These are phyloP conservation scores for Picea mariana DNA, from an alignment of 83 land plant genomes.

Conservation along the genomic window DNA sequence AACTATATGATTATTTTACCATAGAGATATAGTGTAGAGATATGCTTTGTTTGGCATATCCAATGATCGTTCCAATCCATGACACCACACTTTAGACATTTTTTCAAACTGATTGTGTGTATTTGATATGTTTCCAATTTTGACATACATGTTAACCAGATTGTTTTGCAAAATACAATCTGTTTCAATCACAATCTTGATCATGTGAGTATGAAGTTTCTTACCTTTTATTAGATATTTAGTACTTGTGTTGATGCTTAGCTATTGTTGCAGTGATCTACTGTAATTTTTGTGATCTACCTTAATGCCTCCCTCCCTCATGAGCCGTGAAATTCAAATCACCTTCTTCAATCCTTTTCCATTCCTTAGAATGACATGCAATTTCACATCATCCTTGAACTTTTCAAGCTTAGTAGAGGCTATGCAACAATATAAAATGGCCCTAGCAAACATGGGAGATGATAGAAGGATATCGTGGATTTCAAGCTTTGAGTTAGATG, in stretches of 20 bases:
- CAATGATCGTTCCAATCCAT: conserved; percentile 60
- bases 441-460: conserved; percentile 98
- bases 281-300: too few species aligned
- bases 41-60: conserved; percentile 20
- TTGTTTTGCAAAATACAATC: conserved; percentile 28
- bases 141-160: conserved; percentile 36
- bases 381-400: conserved; percentile 16
- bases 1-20: too few species aligned
- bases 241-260: not conserved
- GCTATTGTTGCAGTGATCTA: too few species aligned
- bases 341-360: too few species aligned
- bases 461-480: conserved; percentile 73
- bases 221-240: conserved; percentile 19
- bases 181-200: conserved; percentile 23
- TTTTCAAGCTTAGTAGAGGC: conserved; percentile 86
- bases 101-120: conserved; percentile 43
- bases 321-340: too few species aligned
- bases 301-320: too few species aligned
- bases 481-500: too few species aligned
- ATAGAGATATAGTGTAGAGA: too few species aligned
- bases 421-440: conserved; percentile 99
- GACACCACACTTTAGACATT: conserved; percentile 49
- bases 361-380: too few species aligned
- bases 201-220: conserved; percentile 30
- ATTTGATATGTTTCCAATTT: conserved; percentile 7